These are phyloP conservation scores for Sechiopsis laciniata DNA, from an alignment of 306 rosid genomes.

Conservation along the genomic window DNA sequence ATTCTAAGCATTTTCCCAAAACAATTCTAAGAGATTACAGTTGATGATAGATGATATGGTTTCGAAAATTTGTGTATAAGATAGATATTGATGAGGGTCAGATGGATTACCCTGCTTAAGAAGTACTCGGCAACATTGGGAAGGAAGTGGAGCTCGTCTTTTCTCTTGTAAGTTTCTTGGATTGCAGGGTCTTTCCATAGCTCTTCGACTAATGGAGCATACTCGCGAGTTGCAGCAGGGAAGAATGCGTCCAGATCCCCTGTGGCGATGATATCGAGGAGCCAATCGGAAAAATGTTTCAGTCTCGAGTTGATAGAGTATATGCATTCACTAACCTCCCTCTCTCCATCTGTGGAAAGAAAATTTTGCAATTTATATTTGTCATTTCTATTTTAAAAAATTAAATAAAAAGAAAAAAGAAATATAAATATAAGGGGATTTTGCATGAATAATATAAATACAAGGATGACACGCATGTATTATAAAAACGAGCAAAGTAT, in stretches of 20 bases:
- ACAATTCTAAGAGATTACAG: background rate
- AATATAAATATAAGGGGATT: no score
- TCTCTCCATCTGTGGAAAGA: constrained; percentile 11
- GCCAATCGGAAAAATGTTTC: constrained; percentile 98
- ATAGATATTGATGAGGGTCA: constrained; percentile 1
- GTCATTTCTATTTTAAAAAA: no score
- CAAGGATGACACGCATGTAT: no score
- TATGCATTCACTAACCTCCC: constrained; percentile 8
- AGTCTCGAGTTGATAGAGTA: constrained; percentile 91
- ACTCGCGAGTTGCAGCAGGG: constrained; percentile 98
- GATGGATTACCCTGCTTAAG: constrained; percentile 67
- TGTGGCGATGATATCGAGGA: constrained; percentile 89
- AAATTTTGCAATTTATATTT: background rate
- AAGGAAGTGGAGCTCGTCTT: constrained; percentile 85
- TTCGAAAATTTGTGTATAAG: no score
- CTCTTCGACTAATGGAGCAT: constrained; percentile 97
- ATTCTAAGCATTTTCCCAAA: background rate
- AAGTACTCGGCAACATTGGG: constrained; percentile 89
- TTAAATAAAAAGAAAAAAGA: no score
- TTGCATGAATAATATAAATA: no score
- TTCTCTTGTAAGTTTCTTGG: constrained; percentile 87
- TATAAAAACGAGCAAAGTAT: no score
- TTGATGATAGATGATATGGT: background rate
- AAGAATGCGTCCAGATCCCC: constrained; percentile 98
- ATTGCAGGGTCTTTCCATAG: constrained; percentile 96